Conservation (phyloP, 345 rosid species). For the Euclidium syriacum region DNA sequence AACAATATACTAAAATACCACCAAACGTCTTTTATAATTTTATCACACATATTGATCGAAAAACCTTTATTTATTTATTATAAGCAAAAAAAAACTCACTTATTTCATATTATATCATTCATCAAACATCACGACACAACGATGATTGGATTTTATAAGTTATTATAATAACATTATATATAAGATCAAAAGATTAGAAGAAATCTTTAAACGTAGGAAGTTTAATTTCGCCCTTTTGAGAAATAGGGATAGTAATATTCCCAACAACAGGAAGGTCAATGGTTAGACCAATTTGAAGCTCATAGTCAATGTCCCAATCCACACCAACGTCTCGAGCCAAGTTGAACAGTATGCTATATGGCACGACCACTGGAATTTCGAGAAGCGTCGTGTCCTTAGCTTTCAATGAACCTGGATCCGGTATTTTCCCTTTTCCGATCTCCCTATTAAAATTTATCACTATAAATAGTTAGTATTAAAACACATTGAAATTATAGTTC, state of each 20-base stretch:
- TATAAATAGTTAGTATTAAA: background rate
- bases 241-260: constrained; percentile 57
- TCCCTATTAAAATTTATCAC: constrained; percentile 36
- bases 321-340: constrained; percentile 61
- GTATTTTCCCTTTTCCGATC: constrained; percentile 67
- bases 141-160: background rate
- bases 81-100: background rate
- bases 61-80: background rate
- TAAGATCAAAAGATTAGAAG: background rate
- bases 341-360: constrained; percentile 55
- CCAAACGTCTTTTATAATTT: too few species aligned
- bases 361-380: constrained; percentile 63
- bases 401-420: constrained; percentile 85
- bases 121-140: background rate
- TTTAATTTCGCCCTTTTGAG: constrained; percentile 74
- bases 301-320: constrained; percentile 96
- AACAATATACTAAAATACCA: too few species aligned
- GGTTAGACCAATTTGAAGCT: constrained; percentile 52
- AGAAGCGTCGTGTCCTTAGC: constrained; percentile 56
- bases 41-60: too few species aligned
- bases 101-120: background rate
- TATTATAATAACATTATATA: too few species aligned
- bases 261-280: constrained; percentile 80
- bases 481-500: too few species aligned
- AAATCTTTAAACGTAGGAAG: constrained; percentile 56